phyloP scores from a whole-genome alignment of 805 yeast genomes.

The Grigorovia humatica region DNA sequence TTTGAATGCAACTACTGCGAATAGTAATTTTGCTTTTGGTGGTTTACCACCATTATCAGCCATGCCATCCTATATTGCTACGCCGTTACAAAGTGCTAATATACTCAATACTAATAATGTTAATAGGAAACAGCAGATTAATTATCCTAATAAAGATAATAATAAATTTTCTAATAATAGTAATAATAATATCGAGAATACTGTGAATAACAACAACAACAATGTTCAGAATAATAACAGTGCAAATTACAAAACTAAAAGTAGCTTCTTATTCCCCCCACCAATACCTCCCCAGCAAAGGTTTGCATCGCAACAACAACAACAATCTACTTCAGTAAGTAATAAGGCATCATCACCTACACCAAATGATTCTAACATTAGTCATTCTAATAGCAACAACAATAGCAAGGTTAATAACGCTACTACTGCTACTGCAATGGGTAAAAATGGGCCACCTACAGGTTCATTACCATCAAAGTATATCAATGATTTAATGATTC shows the following conservation, averaged over 20 bases:
- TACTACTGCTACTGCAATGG: not conserved
- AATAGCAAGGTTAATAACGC: not conserved
- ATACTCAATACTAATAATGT: conserved; percentile 12
- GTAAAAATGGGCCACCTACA: conserved; percentile 15
- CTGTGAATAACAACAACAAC: conserved; percentile 14
- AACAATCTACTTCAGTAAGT: not conserved
- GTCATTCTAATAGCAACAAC: not conserved
- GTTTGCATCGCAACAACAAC: not conserved
- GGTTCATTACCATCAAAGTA: conserved; percentile 26
- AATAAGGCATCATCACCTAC: not conserved
- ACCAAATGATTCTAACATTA: not conserved
- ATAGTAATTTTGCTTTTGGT: conserved; percentile 3
- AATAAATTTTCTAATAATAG: conserved; percentile 2
- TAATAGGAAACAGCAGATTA: not conserved
- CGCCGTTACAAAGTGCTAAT: conserved; percentile 25
- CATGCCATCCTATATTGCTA: conserved; percentile 26
- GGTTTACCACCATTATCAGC: conserved; percentile 25
- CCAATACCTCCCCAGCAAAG: not conserved
- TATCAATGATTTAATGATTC: conserved; percentile 26
- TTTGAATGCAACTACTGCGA: not conserved
- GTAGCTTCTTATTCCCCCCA: not conserved
- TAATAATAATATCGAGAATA: conserved; percentile 3
- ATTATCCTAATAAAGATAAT: not conserved
- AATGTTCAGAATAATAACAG: conserved; percentile 3
- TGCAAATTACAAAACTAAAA: not conserved